Conservation (phyloP, 2,329 filamentous ascomycete species). For the Malbranchea cinnamomea region DNA sequence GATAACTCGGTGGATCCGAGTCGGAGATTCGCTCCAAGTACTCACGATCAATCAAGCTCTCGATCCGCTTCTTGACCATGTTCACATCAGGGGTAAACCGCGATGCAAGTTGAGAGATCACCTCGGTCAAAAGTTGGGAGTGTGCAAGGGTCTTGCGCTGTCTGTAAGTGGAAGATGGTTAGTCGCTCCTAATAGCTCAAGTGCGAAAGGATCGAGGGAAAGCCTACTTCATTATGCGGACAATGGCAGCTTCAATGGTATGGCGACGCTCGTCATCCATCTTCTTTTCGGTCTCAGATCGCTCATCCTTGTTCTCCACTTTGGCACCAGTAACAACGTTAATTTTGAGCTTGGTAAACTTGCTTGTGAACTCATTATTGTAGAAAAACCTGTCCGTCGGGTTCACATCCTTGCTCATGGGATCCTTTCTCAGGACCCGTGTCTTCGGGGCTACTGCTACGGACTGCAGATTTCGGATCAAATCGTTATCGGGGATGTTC, state of each 20-base stretch:
- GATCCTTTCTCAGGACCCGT: constrained; percentile 64
- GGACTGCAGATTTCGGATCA: constrained; percentile 65
- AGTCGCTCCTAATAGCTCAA: neutral
- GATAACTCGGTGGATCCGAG: constrained; percentile 29
- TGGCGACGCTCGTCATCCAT: constrained; percentile 34
- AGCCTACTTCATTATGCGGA: constrained; percentile 39
- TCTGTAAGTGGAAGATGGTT: constrained; percentile 13
- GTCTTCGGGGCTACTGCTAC: constrained; percentile 74
- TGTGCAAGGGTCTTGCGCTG: constrained; percentile 35
- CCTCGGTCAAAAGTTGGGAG: constrained; percentile 35
- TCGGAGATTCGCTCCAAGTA: constrained; percentile 33
- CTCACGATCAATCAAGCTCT: constrained; percentile 38
- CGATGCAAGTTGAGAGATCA: constrained; percentile 32
- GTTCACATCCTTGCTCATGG: constrained; percentile 63
- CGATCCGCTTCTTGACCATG: constrained; percentile 39
- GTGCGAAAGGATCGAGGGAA: neutral
- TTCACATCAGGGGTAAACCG: constrained; percentile 37
- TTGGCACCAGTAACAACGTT: constrained; percentile 72
- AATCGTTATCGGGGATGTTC: constrained; percentile 58
- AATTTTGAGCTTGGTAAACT: constrained; percentile 76
- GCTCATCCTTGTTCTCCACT: constrained; percentile 57
- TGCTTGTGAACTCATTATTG: constrained; percentile 68
- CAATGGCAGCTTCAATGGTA: constrained; percentile 37
- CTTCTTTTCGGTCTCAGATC: constrained; percentile 36
- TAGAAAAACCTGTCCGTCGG: constrained; percentile 64